Conservation (phyloP, 805 yeast species). For the Ogataea chonburiensis region DNA sequence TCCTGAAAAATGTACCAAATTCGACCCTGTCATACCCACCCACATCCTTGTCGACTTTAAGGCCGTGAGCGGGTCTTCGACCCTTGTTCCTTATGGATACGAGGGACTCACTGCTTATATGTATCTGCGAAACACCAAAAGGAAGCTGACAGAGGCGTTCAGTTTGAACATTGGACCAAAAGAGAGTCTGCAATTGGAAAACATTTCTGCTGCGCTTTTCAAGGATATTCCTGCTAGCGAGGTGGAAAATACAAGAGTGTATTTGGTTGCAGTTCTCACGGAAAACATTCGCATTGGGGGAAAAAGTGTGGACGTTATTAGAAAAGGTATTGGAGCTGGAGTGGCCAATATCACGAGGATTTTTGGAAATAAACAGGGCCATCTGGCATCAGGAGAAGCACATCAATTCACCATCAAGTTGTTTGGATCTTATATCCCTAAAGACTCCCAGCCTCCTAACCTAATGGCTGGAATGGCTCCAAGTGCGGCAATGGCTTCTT, state of each 20-base stretch:
- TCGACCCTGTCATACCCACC: constrained; percentile 51
- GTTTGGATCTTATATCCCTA: constrained; percentile 64
- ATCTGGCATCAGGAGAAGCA: constrained; percentile 57
- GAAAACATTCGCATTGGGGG: constrained; percentile 55
- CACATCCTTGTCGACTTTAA: constrained; percentile 78
- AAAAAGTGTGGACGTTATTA: constrained; percentile 40
- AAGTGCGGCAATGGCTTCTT: constrained; percentile 36
- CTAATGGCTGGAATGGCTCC: constrained; percentile 34
- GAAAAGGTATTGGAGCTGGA: constrained; percentile 86
- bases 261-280: constrained; percentile 71
- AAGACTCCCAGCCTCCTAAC: constrained; percentile 30
- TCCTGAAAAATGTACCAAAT: constrained; percentile 48
- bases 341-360: constrained; percentile 81
- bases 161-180: constrained; percentile 62
- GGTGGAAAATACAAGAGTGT: constrained; percentile 58
- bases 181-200: constrained; percentile 58
- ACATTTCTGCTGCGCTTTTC: constrained; percentile 76
- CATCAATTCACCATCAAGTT: constrained; percentile 71
- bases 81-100: constrained; percentile 62
- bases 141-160: constrained; percentile 76
- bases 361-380: constrained; percentile 63
- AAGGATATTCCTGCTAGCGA: constrained; percentile 70
- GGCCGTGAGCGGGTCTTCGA: constrained; percentile 59
- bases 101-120: constrained; percentile 71
- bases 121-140: constrained; percentile 62